phyloP scores from a whole-genome alignment of 78 protist species.

The Cyanophora paradoxa region DNA sequence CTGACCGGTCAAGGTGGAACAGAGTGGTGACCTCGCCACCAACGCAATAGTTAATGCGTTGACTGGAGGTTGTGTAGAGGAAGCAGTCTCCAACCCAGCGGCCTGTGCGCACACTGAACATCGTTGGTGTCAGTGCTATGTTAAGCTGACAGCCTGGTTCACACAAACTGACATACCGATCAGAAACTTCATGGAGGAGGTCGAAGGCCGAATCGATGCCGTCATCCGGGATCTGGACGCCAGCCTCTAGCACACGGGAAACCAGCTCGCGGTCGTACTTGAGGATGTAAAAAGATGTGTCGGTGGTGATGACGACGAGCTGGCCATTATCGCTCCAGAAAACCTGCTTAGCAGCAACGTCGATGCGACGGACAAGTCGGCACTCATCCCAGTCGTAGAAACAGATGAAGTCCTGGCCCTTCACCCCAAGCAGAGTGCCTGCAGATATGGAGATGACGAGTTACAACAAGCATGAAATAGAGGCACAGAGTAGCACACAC shows the following conservation, averaged over 20 bases:
- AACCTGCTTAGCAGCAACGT: conserved; percentile 72
- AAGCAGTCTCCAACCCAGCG: conserved; percentile 94
- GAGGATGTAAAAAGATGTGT: conserved; percentile 73
- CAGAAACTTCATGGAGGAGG: conserved; percentile 60
- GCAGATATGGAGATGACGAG: too few species aligned
- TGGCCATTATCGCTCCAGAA: conserved; percentile 84
- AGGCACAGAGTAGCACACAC: too few species aligned
- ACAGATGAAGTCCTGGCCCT: conserved; percentile 40
- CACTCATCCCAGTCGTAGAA: conserved; percentile 92
- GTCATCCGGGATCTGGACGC: conserved; percentile 25
- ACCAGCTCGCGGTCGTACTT: conserved; percentile 52
- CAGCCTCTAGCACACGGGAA: conserved; percentile 1
- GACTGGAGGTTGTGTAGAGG: conserved; percentile 68
- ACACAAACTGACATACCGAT: background rate
- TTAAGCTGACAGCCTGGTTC: background rate
- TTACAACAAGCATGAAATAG: too few species aligned
- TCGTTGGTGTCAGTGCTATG: background rate
- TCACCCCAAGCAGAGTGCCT: conserved; percentile 71
- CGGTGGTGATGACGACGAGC: conserved; percentile 56
- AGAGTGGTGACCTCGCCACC: conserved; percentile 88
- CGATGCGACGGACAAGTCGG: conserved; percentile 80
- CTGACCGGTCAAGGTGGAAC: conserved; percentile 31
- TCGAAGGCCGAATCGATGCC: conserved; percentile 93
- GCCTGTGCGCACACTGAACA: conserved; percentile 48
- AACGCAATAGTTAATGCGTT: conserved; percentile 83